Conservation (phyloP, 257 asterid species). For the Solanum rostratum region DNA sequence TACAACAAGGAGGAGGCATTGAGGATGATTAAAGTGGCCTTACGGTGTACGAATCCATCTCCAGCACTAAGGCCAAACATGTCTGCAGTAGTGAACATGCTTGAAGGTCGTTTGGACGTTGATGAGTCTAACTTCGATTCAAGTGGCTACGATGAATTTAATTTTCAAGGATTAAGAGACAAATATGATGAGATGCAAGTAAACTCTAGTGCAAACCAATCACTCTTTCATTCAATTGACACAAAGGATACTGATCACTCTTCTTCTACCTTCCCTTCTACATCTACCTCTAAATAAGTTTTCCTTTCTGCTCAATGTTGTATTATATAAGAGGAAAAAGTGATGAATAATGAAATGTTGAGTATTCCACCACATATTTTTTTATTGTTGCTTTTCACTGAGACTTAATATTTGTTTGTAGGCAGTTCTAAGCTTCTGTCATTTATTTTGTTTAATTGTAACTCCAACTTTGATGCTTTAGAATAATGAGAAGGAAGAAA, state of each 20-base stretch:
- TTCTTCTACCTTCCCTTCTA: conserved; percentile 4
- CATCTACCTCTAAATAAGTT: not conserved
- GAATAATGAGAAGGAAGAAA: not conserved
- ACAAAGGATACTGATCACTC: not conserved
- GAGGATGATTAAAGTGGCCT: conserved; percentile 38
- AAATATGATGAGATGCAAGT: conserved; percentile 21
- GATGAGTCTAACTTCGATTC: not conserved
- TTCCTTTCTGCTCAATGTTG: not conserved
- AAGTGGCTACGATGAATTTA: conserved; percentile 8
- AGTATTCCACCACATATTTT: not conserved
- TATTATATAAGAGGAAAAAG: not conserved
- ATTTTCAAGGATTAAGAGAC: conserved; percentile 33
- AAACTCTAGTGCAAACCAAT: conserved; percentile 8
- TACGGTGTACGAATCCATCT: conserved; percentile 52
- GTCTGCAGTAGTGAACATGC: conserved; percentile 49
- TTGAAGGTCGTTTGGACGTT: conserved; percentile 27
- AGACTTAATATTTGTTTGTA: not conserved
- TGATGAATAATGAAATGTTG: not conserved
- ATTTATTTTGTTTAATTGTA: not conserved
- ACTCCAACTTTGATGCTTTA: not conserved
- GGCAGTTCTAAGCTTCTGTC: not conserved
- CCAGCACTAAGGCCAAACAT: conserved; percentile 58
- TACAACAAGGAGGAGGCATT: conserved; percentile 24
- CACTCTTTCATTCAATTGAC: not conserved
- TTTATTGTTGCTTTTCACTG: not conserved